Conservation (phyloP, 345 rosid genomes). For the Salix dunnii region DNA sequence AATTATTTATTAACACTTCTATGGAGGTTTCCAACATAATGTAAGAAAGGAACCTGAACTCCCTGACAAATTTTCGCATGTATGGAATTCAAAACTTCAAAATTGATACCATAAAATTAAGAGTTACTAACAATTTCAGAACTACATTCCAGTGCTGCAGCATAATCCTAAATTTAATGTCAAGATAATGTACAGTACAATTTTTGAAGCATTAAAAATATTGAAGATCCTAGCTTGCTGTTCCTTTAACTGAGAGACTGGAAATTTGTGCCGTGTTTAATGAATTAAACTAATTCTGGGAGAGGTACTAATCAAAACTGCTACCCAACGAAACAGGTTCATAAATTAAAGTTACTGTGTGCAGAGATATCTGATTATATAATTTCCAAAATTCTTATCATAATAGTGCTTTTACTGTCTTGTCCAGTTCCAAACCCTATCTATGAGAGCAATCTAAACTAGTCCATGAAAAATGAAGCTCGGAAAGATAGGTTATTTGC, state of each 20-base stretch:
- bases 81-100: neutral
- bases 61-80: slow-evolving; percentile 3
- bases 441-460: neutral
- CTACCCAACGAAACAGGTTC: neutral
- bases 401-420: neutral
- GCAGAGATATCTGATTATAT: neutral
- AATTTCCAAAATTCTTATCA: neutral
- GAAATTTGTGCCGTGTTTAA: neutral
- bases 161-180: neutral
- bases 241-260: neutral
- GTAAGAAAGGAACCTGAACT: neutral
- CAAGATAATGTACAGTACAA: neutral
- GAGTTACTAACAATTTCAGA: neutral
- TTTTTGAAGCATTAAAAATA: neutral
- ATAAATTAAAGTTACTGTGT: neutral
- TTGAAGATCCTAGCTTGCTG: neutral
- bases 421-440: neutral
- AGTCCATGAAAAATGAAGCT: neutral
- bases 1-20: neutral
- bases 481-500: neutral
- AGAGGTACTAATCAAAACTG: neutral
- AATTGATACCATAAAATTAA: neutral
- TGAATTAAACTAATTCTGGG: neutral
- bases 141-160: neutral
- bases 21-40: neutral